A percentile compares a stretch with the other conserved stretches of the same genome.
These are phyloP conservation scores for Jatropha curcas DNA, from an alignment of 345 rosid species.

Conservation along the genomic window DNA sequence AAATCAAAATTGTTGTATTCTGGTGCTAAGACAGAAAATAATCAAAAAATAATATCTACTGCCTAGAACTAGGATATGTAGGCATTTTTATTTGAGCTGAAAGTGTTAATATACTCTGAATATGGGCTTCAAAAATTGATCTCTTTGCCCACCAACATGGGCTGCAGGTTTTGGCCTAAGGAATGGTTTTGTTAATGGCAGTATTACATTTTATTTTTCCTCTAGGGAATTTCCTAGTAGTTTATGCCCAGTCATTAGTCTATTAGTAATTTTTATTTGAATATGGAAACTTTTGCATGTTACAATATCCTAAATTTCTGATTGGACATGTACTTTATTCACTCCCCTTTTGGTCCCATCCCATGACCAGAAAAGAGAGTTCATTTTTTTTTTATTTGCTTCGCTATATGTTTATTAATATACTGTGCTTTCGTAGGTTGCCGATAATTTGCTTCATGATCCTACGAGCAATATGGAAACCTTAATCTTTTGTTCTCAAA, in stretches of 20 bases:
- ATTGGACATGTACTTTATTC: background rate
- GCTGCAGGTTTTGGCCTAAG: background rate
- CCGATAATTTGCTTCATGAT: constrained; percentile 99
- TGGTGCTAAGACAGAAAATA: background rate
- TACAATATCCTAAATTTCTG: background rate
- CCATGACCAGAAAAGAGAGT: background rate
- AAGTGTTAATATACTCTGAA: no score
- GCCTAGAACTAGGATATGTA: background rate
- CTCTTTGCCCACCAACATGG: background rate
- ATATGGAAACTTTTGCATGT: background rate
- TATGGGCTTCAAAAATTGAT: background rate
- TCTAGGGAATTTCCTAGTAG: background rate
- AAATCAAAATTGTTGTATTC: background rate
- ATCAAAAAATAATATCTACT: background rate
- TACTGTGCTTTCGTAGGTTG: constrained; percentile 54
- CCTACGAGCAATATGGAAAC: constrained; percentile 94
- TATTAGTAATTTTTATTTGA: background rate
- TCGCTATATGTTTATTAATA: background rate
- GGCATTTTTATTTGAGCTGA: background rate
- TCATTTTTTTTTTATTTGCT: background rate
- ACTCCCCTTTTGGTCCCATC: background rate
- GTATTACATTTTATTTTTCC: background rate
- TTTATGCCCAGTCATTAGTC: background rate
- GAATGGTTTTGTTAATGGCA: background rate
- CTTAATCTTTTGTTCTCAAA: constrained; percentile 95